Base-by-base conservation (phyloP, 164 flowering plant genomes). In the Pachysandra terminalis region DNA sequence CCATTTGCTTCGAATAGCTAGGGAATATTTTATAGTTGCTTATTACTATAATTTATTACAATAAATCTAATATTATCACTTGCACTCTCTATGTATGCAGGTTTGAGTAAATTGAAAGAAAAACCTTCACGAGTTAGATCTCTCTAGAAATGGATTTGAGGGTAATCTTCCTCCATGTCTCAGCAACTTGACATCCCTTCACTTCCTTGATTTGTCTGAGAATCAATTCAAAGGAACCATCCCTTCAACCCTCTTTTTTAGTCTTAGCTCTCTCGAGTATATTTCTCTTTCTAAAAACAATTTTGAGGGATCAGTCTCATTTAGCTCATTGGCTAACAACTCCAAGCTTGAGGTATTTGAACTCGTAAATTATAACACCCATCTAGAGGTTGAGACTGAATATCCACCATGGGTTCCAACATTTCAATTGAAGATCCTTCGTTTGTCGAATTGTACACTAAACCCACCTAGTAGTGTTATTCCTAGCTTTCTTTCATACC, bases 81-180 rank as follows among this genome's bases (percentile, higher is more conserved):
- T 32, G 37, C 1, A n/a, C 59, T 45, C 73, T 69, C 48, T 16
- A 15, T 73, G 37, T 32, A 3, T 57, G 35, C 59, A 68, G 73
- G 67, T 2, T 66, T 61, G 53, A 69, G 77, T 24, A 19, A 23
- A 48, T 17, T 74, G 32, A 60, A 49, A 59, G 32, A 60, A 49
- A 59, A 65, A 21, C 23, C 73, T 69, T 23, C 53, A 74, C 56
- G 73, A 69, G 64, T 32, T 74, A 13, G 59, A 56, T 66, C 63
- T 70, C 17, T 55, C 63, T 3, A 4, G 3, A 9, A 66, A 62
- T 27, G 8, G 21, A 1, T 28, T 70, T 24, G 27, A 22, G 1
- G 75, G 72, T 9, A 23, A 16, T 2, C 22, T 71, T 16, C 79
- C 79, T 40, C 19, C 68, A 22, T 71, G 75, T 54, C 35, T 75